These are phyloP conservation scores for Phytophthora constricta DNA, from an alignment of 352 stramenopile genomes.

Conservation along the genomic window DNA sequence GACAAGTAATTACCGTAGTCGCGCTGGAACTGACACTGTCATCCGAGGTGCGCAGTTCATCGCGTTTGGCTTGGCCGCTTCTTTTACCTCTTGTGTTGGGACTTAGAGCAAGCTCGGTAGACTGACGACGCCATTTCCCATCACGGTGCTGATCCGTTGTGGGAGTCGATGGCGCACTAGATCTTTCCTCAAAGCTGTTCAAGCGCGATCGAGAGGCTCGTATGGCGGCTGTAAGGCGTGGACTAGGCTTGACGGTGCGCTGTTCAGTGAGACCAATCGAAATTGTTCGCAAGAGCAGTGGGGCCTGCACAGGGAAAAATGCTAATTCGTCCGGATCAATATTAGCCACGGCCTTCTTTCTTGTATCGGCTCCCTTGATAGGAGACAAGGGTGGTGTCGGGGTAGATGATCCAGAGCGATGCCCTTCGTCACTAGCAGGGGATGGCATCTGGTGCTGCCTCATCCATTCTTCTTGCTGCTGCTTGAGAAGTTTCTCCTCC, in stretches of 20 bases:
- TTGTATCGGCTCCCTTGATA: conserved; percentile 13
- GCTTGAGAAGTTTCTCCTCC: conserved; percentile 71
- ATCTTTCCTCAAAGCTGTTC: conserved; percentile 39
- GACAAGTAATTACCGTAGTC: conserved; percentile 56
- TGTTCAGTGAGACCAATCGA: conserved; percentile 45
- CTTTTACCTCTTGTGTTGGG: conserved; percentile 2
- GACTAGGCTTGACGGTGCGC: conserved; percentile 42
- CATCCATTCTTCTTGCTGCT: conserved; percentile 83
- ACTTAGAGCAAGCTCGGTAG: conserved; percentile 21
- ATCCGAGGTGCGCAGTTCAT: conserved; percentile 44
- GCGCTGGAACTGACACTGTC: conserved; percentile 72
- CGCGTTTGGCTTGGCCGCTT: conserved; percentile 23
- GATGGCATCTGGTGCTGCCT: conserved; percentile 41
- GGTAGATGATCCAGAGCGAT: conserved; percentile 32
- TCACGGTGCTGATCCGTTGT: conserved; percentile 1
- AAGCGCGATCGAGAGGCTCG: conserved; percentile 49
- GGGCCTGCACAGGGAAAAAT: conserved; percentile 34
- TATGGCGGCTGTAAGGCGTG: conserved; percentile 51
- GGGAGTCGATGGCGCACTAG: neutral
- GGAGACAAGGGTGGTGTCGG: conserved; percentile 26
- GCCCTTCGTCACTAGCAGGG: conserved; percentile 1
- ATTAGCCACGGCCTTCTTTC: conserved; percentile 18
- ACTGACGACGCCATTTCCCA: conserved; percentile 20
- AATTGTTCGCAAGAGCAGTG: conserved; percentile 50
- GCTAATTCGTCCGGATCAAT: conserved; percentile 25